These are phyloP conservation scores for Babjeviella inositovora DNA, from an alignment of 805 yeast species.

Conservation along the genomic window DNA sequence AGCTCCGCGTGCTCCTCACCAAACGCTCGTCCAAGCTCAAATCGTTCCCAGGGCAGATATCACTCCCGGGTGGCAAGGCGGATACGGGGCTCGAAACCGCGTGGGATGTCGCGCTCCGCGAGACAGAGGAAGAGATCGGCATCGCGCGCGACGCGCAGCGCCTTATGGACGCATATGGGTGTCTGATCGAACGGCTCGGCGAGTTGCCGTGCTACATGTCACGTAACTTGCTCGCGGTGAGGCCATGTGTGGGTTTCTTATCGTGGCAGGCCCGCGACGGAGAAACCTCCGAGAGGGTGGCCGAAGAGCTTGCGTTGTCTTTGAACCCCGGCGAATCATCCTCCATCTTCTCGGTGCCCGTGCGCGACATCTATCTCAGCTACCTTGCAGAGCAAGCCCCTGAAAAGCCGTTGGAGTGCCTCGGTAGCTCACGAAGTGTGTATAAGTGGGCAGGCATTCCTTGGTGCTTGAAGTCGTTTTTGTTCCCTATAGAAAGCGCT, in stretches of 20 bases:
- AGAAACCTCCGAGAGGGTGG: constrained; percentile 7
- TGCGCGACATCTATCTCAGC: constrained; percentile 49
- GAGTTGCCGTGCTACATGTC: constrained; percentile 69
- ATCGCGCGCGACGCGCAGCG: constrained; percentile 28
- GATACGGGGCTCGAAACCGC: constrained; percentile 52
- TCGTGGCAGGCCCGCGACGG: constrained; percentile 15
- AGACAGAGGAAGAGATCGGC: constrained; percentile 81
- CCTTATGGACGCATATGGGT: constrained; percentile 27
- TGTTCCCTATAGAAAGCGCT: constrained; percentile 36
- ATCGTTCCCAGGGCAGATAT: constrained; percentile 78
- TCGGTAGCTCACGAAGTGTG: too few species aligned
- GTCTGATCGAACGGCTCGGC: constrained; percentile 41
- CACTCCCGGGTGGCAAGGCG: constrained; percentile 90
- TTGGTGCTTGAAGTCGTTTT: constrained; percentile 47
- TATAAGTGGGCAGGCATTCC: constrained; percentile 59
- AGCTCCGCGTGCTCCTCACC: constrained; percentile 64
- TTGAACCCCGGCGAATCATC: constrained; percentile 71
- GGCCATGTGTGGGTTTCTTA: constrained; percentile 63
- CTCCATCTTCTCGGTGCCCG: constrained; percentile 54
- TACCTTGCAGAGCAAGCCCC: constrained; percentile 11
- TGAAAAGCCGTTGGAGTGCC: too few species aligned
- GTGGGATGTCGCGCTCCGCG: constrained; percentile 66
- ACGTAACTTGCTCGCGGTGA: constrained; percentile 67
- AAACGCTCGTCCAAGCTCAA: constrained; percentile 55
- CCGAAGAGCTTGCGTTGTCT: constrained; percentile 17